A percentile compares a stretch with the other conserved stretches of the same genome.
Evolutionary conservation across 192 early-diverging fungal species (phyloP).

Genomic region (Coemansia sp.): DNA sequence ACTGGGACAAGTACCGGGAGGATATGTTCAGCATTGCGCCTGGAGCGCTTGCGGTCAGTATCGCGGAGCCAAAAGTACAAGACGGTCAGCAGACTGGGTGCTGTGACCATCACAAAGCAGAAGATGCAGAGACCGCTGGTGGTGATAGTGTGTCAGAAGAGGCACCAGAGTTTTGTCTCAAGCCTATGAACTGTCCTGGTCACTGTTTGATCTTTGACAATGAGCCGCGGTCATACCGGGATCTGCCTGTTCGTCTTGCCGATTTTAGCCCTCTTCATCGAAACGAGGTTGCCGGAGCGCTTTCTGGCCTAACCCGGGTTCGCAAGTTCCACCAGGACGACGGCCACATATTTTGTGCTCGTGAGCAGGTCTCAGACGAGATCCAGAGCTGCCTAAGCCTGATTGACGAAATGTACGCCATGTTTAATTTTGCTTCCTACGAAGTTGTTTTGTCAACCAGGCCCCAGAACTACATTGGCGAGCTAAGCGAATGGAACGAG

Average conservation of each 20-base stretch:
- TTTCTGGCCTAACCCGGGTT: slow-evolving; percentile 88
- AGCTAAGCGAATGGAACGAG: slow-evolving; percentile 68
- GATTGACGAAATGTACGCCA: slow-evolving; percentile 74
- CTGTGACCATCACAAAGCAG: slow-evolving; percentile 34
- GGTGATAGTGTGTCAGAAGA: background rate
- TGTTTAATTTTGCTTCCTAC: slow-evolving; percentile 78
- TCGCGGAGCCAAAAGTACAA: background rate
- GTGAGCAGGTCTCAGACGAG: slow-evolving; percentile 76
- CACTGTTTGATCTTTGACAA: slow-evolving; percentile 90
- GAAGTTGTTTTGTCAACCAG: slow-evolving; percentile 80
- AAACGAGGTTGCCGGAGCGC: slow-evolving; percentile 88
- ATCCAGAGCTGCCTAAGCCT: slow-evolving; percentile 76
- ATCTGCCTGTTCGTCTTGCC: slow-evolving; percentile 84
- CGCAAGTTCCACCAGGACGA: slow-evolving; percentile 97
- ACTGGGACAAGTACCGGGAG: slow-evolving; percentile 95
- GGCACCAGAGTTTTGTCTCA: slow-evolving; percentile 73
- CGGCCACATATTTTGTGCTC: slow-evolving; percentile 92
- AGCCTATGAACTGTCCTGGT: slow-evolving; percentile 98
- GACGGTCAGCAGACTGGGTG: slow-evolving; percentile 1
- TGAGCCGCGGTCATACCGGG: slow-evolving; percentile 77
- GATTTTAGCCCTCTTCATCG: slow-evolving; percentile 94
- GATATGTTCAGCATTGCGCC: slow-evolving; percentile 80
- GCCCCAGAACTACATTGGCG: slow-evolving; percentile 75
- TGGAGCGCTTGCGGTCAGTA: slow-evolving; percentile 3
- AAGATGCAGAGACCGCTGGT: background rate